phyloP scores from a whole-genome alignment of 176 grass and related monocot genomes.

The Lolium multiflorum region DNA sequence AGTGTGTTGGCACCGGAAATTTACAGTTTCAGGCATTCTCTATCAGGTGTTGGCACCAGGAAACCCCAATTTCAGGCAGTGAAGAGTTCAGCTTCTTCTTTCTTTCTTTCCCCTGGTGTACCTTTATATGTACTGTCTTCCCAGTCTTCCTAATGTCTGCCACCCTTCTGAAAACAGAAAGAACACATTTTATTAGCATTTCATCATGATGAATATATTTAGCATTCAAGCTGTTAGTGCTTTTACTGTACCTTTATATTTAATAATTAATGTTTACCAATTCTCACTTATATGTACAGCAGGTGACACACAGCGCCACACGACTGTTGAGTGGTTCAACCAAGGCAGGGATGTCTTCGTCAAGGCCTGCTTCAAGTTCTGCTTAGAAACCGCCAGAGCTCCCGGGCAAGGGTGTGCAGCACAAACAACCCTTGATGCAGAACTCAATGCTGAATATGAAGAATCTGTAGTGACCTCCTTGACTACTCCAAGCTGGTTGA shows the following conservation, averaged over 20 bases:
- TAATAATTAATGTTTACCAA: conserved; percentile 37
- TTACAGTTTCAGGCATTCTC: not conserved
- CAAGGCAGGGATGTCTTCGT: conserved; percentile 68
- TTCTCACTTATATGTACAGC: conserved; percentile 4
- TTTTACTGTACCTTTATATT: not conserved
- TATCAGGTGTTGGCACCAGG: not conserved
- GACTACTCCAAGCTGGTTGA: conserved; percentile 85
- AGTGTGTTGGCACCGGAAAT: not conserved
- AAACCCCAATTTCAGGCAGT: not conserved
- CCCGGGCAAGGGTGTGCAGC: conserved; percentile 71
- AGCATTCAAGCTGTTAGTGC: not conserved
- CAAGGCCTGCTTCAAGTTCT: conserved; percentile 55
- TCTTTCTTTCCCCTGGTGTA: not conserved
- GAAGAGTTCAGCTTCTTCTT: not conserved
- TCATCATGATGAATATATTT: not conserved
- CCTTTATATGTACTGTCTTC: not conserved
- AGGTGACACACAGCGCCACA: not conserved
- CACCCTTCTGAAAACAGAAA: conserved; percentile 1
- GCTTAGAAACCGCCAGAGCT: conserved; percentile 58
- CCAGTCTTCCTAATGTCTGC: not conserved
- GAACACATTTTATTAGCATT: conserved; percentile 14
- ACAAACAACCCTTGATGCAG: conserved; percentile 85
- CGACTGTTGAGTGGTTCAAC: conserved; percentile 21
- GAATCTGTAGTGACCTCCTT: conserved; percentile 72
- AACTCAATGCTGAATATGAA: conserved; percentile 85